Evolutionary conservation across 495 filamentous ascomycete genomes (phyloP), one percentile per base, ranked within the genome.

Genomic region (Cryomyces antarcticus): DNA sequence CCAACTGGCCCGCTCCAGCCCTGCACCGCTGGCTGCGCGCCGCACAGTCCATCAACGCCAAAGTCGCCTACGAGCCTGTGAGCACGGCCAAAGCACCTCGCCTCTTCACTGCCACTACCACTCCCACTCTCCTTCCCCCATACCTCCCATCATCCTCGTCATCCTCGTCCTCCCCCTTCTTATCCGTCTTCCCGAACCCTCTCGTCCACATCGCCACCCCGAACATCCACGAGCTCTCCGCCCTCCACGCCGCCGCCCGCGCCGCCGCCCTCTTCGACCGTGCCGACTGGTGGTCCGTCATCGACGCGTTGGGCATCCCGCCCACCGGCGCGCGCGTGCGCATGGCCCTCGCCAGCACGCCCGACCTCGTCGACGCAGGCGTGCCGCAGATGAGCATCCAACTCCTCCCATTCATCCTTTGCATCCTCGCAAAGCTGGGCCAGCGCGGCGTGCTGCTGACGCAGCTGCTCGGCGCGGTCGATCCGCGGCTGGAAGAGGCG

Each of bases 11-110:
- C 29, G 62, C 73, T 1, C 49, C 56, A 30, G 68, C 75, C 28
- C 66, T 88, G 10, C 62, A 62, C 30, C 65, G 67, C 38, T 85
- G 78, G 80, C 59, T 77, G 31, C 44, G 57, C 6, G 52, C 72
- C n/a, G 80, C 65, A 28, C 70, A 69, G 42, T 37, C 44, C 6
- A 57, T 68, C 43, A 61, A 62, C 11, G 66, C 73, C 6, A 62
- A 65, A 3, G 67, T 85, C n/a, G 78, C 78, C 11, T 92, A 87
- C 49, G 89, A 97, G 56, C 89, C 89, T n/a, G 92, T 95, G 7
- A 89, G 83, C 3, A 67, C 67, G 3, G 71, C 69, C 37, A 97
- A 97, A 58, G 70, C 82, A 6, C 61, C 68, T 6, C 65, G 77
- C 4, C 58, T 95, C 4, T 85, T 95, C 52, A 45, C 44, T 38